Base-by-base conservation (phyloP, 768 basidiomycete species). In the Lactarius pseudohatsudake region DNA sequence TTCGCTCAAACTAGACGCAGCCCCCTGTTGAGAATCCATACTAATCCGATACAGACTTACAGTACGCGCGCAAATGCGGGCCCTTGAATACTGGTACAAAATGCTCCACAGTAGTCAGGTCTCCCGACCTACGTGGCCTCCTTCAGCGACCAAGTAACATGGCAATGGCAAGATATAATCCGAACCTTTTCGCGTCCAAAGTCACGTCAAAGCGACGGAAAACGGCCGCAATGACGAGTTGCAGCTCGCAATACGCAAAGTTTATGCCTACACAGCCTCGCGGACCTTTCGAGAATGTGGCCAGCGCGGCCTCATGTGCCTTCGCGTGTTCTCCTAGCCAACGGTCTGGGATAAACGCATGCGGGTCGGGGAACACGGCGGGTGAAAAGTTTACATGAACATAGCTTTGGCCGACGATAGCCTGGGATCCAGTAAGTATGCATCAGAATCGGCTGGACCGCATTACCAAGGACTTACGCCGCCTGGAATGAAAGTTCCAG, bases 151-250 rank as follows among this genome's bases (percentile, higher is more conserved):
- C 5, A 32, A 7, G 32, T 32, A 32, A 32, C 32, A 32, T 32
- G 3, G 5, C 40, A 41, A 41, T 41, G 16, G 1, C 16, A 41
- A 41, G 16, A 15, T 7, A 15, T 15, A 41, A 41, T 18, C 16
- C 53, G 10, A 11, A 54, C 41, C 16, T 41, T 41, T 41, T 41
- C 41, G 41, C 16, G 41, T 41, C 41, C 16, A 41, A 41, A 16
- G 53, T 28, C 53, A 54, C 53, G 53, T 54, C 53, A 54, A 54
- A 54, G 5, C 53, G 53, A 54, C 53, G 53, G 22, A 54, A 54
- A n/a, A 54, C 10, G 15, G n/a, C 15, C 15, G 53, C 53, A 43
- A 54, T 36, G 20, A 32, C 32, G 36, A 61, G 30, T 18, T 40
- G 32, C 36, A 26, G n/a, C 16, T 34, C 57, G 57, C 57, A 40